phyloP scores from a whole-genome alignment of 2,329 filamentous ascomycete species.

The Fusarium oligoseptatum region DNA sequence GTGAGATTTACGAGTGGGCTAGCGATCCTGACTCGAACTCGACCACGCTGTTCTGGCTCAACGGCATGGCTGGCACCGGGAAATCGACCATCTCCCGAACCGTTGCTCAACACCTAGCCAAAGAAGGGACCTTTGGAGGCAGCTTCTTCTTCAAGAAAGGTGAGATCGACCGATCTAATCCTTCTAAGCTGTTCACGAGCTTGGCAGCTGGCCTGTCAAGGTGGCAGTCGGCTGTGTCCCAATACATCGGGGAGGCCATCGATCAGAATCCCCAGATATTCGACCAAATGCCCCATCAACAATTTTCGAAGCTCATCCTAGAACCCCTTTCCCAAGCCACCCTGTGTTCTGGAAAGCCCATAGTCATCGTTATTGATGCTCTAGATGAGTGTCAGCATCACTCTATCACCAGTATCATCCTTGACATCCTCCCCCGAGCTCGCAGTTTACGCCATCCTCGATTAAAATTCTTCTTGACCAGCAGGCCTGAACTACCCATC shows the following conservation, averaged over 20 bases:
- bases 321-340: constrained; percentile 46
- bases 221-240: constrained; percentile 46
- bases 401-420: constrained; percentile 48
- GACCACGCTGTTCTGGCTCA: not conserved
- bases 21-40: not conserved
- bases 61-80: constrained; percentile 4
- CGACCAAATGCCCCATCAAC: constrained; percentile 48
- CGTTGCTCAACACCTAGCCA: constrained; percentile 51
- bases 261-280: constrained; percentile 47
- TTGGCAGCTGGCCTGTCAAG: constrained; percentile 52
- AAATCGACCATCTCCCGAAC: constrained; percentile 43
- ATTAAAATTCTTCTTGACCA: constrained; percentile 57
- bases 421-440: constrained; percentile 43
- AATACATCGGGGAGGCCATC: constrained; percentile 48
- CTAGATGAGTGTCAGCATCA: constrained; percentile 47
- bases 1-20: not conserved
- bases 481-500: constrained; percentile 56
- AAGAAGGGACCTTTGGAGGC: not conserved
- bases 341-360: not conserved
- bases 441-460: constrained; percentile 22
- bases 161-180: constrained; percentile 53
- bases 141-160: constrained; percentile 51
- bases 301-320: constrained; percentile 55
- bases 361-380: constrained; percentile 54
- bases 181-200: constrained; percentile 55